These are phyloP conservation scores for Coemansia nantahalensis DNA, from an alignment of 192 early-diverging fungal genomes.

Conservation along the genomic window DNA sequence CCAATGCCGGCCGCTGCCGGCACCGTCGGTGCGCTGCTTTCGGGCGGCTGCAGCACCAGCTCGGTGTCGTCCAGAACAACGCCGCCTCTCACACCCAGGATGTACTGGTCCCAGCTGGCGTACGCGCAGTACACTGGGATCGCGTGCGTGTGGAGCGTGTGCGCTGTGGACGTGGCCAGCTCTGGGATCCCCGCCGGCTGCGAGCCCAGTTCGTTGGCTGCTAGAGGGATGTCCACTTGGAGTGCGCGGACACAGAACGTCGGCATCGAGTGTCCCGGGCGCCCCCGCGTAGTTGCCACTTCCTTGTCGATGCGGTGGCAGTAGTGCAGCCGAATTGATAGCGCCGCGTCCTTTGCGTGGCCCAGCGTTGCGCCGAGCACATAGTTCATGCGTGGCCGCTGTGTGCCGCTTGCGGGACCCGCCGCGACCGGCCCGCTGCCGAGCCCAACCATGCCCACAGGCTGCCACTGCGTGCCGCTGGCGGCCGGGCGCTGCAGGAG, in stretches of 20 bases:
- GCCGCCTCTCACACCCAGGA: constrained; percentile 37
- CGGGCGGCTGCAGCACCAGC: constrained; percentile 1
- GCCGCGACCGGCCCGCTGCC: constrained; percentile 30
- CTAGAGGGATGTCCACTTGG: constrained; percentile 19
- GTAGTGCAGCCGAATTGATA: constrained; percentile 20
- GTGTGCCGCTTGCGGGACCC: constrained; percentile 7
- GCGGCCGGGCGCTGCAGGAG: constrained; percentile 7
- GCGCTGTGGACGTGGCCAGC: not conserved
- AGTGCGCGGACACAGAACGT: constrained; percentile 33
- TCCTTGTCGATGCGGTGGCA: constrained; percentile 21
- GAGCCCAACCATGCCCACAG: constrained; percentile 24
- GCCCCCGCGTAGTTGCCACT: not conserved
- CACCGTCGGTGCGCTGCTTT: not conserved
- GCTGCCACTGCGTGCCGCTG: constrained; percentile 11
- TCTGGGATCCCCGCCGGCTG: not conserved
- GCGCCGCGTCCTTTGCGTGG: not conserved
- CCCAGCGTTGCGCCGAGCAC: constrained; percentile 23
- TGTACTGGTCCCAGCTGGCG: constrained; percentile 9
- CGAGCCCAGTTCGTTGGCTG: no score
- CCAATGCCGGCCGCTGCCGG: not conserved
- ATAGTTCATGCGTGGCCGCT: constrained; percentile 19
- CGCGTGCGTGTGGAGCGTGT: constrained; percentile 40
- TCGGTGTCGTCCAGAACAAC: constrained; percentile 46
- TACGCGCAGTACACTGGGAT: constrained; percentile 47
- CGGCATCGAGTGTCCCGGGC: not conserved